These are phyloP conservation scores for Aurantiochytrium sp. DNA, from an alignment of 108 stramenopile species.

Conservation along the genomic window DNA sequence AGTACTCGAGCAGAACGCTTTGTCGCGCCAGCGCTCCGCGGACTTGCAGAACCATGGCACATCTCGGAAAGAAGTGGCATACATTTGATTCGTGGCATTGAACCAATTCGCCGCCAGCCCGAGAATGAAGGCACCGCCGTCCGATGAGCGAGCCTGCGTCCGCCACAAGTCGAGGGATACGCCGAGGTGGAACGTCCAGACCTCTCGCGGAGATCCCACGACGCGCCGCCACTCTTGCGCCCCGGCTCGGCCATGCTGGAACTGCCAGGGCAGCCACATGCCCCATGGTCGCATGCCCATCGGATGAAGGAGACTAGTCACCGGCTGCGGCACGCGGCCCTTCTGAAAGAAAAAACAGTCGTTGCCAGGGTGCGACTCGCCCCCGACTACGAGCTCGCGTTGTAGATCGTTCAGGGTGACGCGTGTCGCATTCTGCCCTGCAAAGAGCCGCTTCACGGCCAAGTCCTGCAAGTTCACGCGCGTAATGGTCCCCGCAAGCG, in stretches of 20 bases:
- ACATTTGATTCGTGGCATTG: background rate
- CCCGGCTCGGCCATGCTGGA: background rate
- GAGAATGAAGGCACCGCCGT: background rate
- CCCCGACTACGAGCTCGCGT: background rate
- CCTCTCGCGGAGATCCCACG: background rate
- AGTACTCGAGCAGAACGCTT: background rate
- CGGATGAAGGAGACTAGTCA: background rate
- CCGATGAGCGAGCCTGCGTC: background rate
- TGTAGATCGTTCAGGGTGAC: too few species aligned
- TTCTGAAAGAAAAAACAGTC: background rate
- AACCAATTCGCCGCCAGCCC: conserved; percentile 3
- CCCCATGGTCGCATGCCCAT: conserved; percentile 24
- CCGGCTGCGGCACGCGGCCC: background rate
- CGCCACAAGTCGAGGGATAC: background rate
- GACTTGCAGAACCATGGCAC: background rate
- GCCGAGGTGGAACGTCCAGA: conserved; percentile 23
- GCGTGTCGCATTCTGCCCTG: too few species aligned
- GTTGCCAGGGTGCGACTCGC: background rate
- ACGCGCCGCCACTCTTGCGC: background rate
- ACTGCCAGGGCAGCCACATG: background rate
- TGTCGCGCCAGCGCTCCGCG: background rate
- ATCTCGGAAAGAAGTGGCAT: background rate
- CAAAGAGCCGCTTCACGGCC: too few species aligned
- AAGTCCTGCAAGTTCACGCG: background rate
- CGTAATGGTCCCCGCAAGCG: background rate